Evolutionary conservation across 495 filamentous ascomycete genomes (phyloP).

Genomic region (Penicillium bovifimosum): DNA sequence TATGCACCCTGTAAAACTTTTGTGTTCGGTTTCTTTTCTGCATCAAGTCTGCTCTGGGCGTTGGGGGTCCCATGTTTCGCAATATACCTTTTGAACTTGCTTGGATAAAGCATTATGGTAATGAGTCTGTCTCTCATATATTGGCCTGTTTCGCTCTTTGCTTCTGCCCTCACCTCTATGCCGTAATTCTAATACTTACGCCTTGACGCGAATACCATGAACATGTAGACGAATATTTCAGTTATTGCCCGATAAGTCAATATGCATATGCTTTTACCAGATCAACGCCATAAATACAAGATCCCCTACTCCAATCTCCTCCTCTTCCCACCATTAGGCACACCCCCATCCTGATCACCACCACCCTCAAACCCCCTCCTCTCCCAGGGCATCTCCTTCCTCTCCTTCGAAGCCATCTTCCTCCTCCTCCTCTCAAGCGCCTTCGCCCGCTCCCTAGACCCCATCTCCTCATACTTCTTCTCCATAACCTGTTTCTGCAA

Average conservation of each 20-base stretch:
- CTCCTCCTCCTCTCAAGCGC: conserved; percentile 77
- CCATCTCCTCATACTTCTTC: conserved; percentile 74
- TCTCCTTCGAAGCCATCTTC: conserved; percentile 76
- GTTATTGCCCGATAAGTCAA: background rate
- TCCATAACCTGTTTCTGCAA: conserved; percentile 77
- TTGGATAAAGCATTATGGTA: conserved; percentile 20
- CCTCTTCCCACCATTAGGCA: conserved; percentile 27
- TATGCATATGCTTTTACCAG: background rate
- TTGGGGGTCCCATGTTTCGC: conserved; percentile 16
- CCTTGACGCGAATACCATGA: background rate
- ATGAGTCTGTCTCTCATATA: conserved; percentile 10
- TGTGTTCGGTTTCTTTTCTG: conserved; percentile 14
- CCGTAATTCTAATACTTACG: conserved; percentile 1
- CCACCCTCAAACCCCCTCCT: conserved; percentile 45
- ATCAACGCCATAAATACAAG: background rate
- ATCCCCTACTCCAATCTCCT: conserved; percentile 28
- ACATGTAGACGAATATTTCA: background rate
- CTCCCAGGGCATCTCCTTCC: conserved; percentile 66
- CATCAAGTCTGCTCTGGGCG: conserved; percentile 9
- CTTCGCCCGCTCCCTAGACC: conserved; percentile 71
- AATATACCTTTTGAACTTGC: conserved; percentile 26
- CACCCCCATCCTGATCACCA: conserved; percentile 10
- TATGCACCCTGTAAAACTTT: conserved; percentile 6
- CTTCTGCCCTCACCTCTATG: conserved; percentile 12
- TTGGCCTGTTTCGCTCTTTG: conserved; percentile 8